phyloP scores from a whole-genome alignment of 164 flowering plant species.

The Saururus chinensis region DNA sequence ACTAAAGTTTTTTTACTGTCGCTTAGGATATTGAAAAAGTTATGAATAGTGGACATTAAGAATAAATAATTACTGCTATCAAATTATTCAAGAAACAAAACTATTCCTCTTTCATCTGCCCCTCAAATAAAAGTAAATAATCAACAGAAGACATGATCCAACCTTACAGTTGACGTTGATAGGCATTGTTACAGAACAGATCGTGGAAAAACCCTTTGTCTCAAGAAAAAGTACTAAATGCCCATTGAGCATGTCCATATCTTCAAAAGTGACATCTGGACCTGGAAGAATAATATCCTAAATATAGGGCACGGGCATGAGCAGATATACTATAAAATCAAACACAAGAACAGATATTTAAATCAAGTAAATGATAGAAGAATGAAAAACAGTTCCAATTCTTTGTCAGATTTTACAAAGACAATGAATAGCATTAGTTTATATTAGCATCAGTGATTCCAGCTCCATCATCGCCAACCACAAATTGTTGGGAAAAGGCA shows the following conservation, averaged over 20 bases:
- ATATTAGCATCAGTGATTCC: too few species aligned
- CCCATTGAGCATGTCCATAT: conserved; percentile 75
- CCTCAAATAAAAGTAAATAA: background rate
- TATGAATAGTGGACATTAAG: too few species aligned
- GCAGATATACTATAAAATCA: background rate
- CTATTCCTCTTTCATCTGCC: background rate
- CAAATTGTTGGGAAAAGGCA: too few species aligned
- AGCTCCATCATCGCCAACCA: too few species aligned
- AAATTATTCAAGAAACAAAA: conserved; percentile 57
- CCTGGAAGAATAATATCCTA: conserved; percentile 59
- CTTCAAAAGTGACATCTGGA: conserved; percentile 46
- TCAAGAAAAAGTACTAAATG: conserved; percentile 72
- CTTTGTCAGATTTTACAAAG: too few species aligned
- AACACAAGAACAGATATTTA: background rate
- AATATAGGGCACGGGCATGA: background rate
- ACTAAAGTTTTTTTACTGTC: too few species aligned
- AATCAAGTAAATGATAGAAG: too few species aligned
- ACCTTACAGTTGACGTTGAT: conserved; percentile 42
- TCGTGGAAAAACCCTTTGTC: conserved; percentile 36
- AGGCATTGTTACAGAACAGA: conserved; percentile 75
- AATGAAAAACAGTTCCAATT: too few species aligned
- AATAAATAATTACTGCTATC: conserved; percentile 7
- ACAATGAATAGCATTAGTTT: too few species aligned
- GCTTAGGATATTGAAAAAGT: too few species aligned
- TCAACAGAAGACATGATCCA: background rate